Conservation (phyloP, 352 stramenopile species). For the Phytophthora niederhauseri region DNA sequence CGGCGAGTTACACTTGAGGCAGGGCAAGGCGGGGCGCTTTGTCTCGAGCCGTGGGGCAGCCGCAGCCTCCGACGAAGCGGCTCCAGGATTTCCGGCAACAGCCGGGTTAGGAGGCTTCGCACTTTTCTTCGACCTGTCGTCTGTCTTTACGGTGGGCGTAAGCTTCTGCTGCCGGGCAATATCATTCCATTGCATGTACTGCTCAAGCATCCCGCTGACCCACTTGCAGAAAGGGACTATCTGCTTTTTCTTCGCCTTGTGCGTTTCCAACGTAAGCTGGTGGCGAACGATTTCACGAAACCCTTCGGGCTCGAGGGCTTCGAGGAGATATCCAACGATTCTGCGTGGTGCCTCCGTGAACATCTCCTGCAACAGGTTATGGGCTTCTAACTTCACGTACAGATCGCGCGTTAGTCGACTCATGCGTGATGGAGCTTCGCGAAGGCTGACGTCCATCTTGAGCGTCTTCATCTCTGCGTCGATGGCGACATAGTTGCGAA, state of each 20-base stretch:
- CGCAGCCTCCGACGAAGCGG: too few relatives aligned
- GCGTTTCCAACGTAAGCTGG: background rate
- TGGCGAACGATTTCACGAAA: background rate
- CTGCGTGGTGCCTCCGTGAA: background rate
- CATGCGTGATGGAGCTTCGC: constrained; percentile 4
- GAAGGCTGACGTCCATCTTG: background rate
- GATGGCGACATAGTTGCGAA: constrained; percentile 7
- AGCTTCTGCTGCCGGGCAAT: background rate
- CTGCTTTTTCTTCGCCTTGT: background rate
- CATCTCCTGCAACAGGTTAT: background rate
- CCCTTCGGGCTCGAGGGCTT: background rate
- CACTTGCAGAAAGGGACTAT: background rate
- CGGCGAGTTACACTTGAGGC: background rate
- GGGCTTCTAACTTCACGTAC: constrained; percentile 11
- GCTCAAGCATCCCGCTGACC: background rate
- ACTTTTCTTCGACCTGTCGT: too few relatives aligned
- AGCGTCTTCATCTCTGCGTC: constrained; percentile 6
- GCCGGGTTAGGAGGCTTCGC: too few relatives aligned
- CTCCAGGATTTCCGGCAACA: too few relatives aligned
- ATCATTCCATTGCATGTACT: background rate
- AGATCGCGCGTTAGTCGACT: background rate
- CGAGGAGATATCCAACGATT: background rate
- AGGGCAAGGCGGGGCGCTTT: background rate
- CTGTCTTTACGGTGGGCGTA: background rate
- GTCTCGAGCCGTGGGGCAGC: too few relatives aligned